Percentiles rank a stretch among this genome's conserved stretches.
These are phyloP conservation scores for Tritrichomonas foetus DNA, from an alignment of 208 protist genomes.

Conservation along the genomic window DNA sequence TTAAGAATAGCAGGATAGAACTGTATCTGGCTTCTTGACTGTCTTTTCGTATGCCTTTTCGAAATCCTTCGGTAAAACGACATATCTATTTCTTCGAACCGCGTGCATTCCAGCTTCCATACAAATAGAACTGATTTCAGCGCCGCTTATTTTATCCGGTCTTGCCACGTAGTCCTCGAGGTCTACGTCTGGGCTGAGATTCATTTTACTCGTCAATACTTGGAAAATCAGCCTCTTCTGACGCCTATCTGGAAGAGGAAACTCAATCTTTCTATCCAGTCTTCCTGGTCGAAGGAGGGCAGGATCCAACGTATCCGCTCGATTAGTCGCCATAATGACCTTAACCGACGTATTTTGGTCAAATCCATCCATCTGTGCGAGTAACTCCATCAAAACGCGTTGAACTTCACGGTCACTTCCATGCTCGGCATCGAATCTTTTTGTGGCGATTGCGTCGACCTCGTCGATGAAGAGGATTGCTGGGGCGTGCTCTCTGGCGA, in stretches of 20 bases:
- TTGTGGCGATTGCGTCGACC: slow-evolving; percentile 98
- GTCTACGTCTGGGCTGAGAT: slow-evolving; percentile 80
- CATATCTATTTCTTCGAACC: slow-evolving; percentile 98
- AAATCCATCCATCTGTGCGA: slow-evolving; percentile 99
- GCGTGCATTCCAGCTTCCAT: slow-evolving; percentile 96
- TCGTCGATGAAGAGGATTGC: slow-evolving; percentile 99
- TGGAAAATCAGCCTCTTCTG: slow-evolving; percentile 99
- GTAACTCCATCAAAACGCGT: slow-evolving; percentile 96
- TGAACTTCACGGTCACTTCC: slow-evolving; percentile 97
- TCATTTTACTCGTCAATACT: slow-evolving; percentile 96
- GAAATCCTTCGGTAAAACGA: slow-evolving; percentile 96
- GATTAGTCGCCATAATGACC: slow-evolving; percentile 73
- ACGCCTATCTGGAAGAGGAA: slow-evolving; percentile 90
- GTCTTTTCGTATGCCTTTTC: slow-evolving; percentile 33
- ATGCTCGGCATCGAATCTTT: slow-evolving; percentile 95
- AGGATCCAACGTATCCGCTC: slow-evolving; percentile 97
- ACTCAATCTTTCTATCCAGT: slow-evolving; percentile 92
- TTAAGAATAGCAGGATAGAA: slow-evolving; percentile 28
- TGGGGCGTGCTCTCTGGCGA: slow-evolving; percentile 94
- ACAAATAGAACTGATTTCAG: slow-evolving; percentile 97
- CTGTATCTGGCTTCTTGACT: not conserved
- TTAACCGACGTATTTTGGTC: slow-evolving; percentile 96
- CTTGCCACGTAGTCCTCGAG: slow-evolving; percentile 83
- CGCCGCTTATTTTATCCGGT: slow-evolving; percentile 93
- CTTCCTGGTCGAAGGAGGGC: slow-evolving; percentile 93